A percentile compares a stretch with the other conserved stretches of the same genome.
These are phyloP conservation scores for Starmerella ratchasimensis DNA, from an alignment of 805 yeast genomes.

Conservation along the genomic window DNA sequence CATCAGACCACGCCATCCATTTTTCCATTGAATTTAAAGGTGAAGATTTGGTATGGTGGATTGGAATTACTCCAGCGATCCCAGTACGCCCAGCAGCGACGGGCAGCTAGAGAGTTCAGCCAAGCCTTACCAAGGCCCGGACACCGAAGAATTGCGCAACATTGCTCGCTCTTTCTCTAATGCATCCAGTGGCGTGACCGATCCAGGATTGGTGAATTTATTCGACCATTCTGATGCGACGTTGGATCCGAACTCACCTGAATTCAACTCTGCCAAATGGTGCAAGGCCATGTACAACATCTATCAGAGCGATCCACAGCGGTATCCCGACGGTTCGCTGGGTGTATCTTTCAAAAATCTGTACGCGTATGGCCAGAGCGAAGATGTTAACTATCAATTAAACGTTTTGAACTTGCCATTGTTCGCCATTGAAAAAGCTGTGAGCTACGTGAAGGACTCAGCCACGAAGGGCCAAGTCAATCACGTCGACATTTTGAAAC, in stretches of 20 bases:
- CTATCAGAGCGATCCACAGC: constrained; percentile 42
- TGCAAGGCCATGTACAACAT: constrained; percentile 43
- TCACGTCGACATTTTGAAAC: constrained; percentile 18
- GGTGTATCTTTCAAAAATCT: constrained; percentile 48
- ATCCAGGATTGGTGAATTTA: not conserved
- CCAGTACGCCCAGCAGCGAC: too few species aligned
- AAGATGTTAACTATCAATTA: constrained; percentile 49
- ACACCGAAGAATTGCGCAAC: constrained; percentile 4
- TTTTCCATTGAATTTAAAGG: too few species aligned
- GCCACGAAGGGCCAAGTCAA: not conserved
- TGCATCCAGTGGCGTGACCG: not conserved
- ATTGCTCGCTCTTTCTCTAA: constrained; percentile 11
- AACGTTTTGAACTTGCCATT: constrained; percentile 36
- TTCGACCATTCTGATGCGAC: constrained; percentile 27
- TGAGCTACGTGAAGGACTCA: constrained; percentile 6
- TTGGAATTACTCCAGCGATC: too few species aligned
- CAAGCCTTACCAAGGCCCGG: constrained; percentile 10
- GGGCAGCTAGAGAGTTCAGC: too few species aligned
- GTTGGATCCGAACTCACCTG: constrained; percentile 45
- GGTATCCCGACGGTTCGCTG: constrained; percentile 45
- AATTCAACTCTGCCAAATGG: constrained; percentile 50
- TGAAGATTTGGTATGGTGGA: too few species aligned
- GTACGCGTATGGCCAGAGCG: constrained; percentile 51
- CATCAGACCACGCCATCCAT: too few species aligned
- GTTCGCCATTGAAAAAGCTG: constrained; percentile 22